phyloP scores from a whole-genome alignment of 106 monocot species.

The Allium fistulosum region DNA sequence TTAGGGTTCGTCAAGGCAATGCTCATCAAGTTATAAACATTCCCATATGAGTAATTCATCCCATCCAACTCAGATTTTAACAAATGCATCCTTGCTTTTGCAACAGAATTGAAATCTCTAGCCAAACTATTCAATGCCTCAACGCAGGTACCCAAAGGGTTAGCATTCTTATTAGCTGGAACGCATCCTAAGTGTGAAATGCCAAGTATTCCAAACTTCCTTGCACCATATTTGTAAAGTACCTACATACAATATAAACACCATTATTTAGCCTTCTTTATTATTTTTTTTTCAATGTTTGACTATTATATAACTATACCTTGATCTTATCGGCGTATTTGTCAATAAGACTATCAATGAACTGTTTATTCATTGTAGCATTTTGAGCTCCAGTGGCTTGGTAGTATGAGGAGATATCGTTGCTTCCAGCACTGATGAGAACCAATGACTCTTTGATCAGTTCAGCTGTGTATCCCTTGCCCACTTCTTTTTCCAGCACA shows the following conservation, averaged over 20 bases:
- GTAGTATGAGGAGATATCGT: conserved; percentile 28
- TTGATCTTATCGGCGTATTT: conserved; percentile 11
- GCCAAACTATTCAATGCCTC: conserved; percentile 17
- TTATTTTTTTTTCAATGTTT: neutral
- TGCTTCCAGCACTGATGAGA: conserved; percentile 23
- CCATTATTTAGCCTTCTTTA: neutral
- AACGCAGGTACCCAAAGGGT: conserved; percentile 10
- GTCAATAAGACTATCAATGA: conserved; percentile 12
- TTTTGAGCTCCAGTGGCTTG: neutral
- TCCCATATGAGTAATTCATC: conserved; percentile 30
- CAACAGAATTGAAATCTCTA: conserved; percentile 12
- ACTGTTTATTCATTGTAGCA: conserved; percentile 7
- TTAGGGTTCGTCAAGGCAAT: neutral
- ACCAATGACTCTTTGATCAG: conserved; percentile 31
- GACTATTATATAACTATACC: neutral
- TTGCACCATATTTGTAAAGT: conserved; percentile 25
- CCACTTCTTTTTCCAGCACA: conserved; percentile 9
- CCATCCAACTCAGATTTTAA: conserved; percentile 13
- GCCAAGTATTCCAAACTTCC: conserved; percentile 28
- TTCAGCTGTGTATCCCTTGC: neutral
- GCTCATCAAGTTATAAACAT: conserved; percentile 9
- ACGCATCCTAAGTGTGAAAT: conserved; percentile 18
- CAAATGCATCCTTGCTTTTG: conserved; percentile 4
- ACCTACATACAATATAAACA: conserved; percentile 6
- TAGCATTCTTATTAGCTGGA: conserved; percentile 14